Evolutionary conservation across 805 yeast species (phyloP).

Genomic region (Candida ulmi): DNA sequence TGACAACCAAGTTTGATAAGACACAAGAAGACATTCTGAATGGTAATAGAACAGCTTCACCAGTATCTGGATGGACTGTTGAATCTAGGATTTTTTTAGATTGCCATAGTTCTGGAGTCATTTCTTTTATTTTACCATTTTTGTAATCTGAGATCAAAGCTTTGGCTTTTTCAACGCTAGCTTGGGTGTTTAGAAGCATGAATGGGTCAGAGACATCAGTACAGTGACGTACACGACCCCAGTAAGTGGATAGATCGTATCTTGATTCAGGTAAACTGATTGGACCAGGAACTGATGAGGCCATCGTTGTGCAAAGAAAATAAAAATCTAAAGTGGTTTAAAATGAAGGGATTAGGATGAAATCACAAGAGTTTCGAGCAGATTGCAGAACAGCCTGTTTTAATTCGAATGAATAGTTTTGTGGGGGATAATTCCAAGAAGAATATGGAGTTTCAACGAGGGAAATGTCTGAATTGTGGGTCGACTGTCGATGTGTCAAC

Average conservation of each 20-base stretch:
- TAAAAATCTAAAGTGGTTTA: too few relatives aligned
- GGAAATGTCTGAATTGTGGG: too few relatives aligned
- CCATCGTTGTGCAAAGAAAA: conserved; percentile 42
- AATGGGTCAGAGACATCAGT: conserved; percentile 90
- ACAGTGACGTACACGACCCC: conserved; percentile 94
- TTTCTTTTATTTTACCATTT: conserved; percentile 54
- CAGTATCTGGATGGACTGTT: conserved; percentile 94
- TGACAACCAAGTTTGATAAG: conserved; percentile 85
- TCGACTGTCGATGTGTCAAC: not conserved
- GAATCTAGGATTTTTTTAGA: conserved; percentile 87
- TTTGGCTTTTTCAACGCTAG: conserved; percentile 61
- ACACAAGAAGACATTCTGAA: conserved; percentile 98
- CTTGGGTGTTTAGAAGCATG: conserved; percentile 69
- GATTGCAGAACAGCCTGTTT: too few relatives aligned
- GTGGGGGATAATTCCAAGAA: not conserved
- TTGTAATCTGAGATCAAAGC: conserved; percentile 63
- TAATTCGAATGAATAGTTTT: too few relatives aligned
- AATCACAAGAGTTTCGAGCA: too few relatives aligned
- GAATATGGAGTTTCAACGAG: not conserved
- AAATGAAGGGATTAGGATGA: too few relatives aligned
- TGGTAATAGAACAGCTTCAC: conserved; percentile 87
- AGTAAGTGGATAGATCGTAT: conserved; percentile 75
- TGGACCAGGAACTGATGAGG: conserved; percentile 83
- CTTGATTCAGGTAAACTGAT: conserved; percentile 73
- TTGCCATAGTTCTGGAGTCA: conserved; percentile 83